Conservation (phyloP, 164 flowering plant genomes). For the Litsea cubeba region DNA sequence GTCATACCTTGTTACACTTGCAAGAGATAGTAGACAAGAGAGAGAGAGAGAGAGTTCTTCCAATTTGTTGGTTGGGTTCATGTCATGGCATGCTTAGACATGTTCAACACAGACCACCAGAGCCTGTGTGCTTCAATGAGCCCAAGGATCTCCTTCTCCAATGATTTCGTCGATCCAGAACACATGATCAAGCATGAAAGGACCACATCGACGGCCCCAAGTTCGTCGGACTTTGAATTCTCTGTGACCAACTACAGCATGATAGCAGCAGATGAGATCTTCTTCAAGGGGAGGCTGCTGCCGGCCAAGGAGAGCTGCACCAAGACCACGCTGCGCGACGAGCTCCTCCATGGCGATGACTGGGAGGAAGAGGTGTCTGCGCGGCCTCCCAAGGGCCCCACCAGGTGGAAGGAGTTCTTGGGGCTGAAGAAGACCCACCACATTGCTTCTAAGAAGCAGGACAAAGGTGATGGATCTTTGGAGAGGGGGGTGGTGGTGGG, state of each 20-base stretch:
- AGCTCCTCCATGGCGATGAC: slow-evolving; percentile 42
- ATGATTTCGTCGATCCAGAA: slow-evolving; percentile 45
- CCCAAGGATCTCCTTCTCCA: slow-evolving; percentile 87
- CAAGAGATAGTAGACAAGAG: slow-evolving; percentile 10
- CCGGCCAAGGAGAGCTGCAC: slow-evolving; percentile 46
- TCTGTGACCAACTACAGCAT: slow-evolving; percentile 39
- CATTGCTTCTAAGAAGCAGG: slow-evolving; percentile 27
- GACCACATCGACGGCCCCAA: slow-evolving; percentile 45
- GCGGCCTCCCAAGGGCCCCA: slow-evolving; percentile 32
- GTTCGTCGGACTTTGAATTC: slow-evolving; percentile 69
- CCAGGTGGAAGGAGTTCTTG: slow-evolving; percentile 54
- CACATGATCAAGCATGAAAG: slow-evolving; percentile 38
- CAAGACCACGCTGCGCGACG: slow-evolving; percentile 52
- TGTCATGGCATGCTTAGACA: slow-evolving; percentile 64
- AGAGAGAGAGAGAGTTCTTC: slow-evolving; percentile 9
- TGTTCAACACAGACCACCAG: slow-evolving; percentile 63
- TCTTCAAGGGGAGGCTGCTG: slow-evolving; percentile 59
- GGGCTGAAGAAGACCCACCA: slow-evolving; percentile 41
- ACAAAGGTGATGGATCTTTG: slow-evolving; percentile 21
- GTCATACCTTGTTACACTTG: too few relatives aligned
- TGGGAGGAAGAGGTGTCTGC: slow-evolving; percentile 23
- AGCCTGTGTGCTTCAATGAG: slow-evolving; percentile 35
- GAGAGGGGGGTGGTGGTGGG: slow-evolving; percentile 16
- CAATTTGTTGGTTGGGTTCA: background rate
- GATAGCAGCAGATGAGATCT: slow-evolving; percentile 68